A percentile compares a stretch with the other conserved stretches of the same genome.
Evolutionary conservation across 352 stramenopile genomes (phyloP).

Genomic region (Phytophthora europaea): DNA sequence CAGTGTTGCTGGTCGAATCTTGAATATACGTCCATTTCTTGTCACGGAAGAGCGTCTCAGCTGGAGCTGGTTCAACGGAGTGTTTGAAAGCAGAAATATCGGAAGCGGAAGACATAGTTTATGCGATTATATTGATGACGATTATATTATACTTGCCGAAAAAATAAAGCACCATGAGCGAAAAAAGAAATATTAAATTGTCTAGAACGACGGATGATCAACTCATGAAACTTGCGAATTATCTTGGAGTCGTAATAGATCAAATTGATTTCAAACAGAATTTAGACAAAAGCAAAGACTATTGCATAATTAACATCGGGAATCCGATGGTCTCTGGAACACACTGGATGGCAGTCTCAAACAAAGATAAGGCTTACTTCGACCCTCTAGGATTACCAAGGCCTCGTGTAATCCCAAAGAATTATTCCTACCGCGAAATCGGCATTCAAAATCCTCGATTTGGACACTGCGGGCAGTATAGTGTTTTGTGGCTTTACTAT

Average conservation of each 20-base stretch:
- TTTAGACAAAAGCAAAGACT: slow-evolving; percentile 7
- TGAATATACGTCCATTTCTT: slow-evolving; percentile 5
- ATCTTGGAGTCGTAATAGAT: slow-evolving; percentile 7
- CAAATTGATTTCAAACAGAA: slow-evolving; percentile 8
- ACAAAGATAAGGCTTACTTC: background rate
- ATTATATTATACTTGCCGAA: background rate
- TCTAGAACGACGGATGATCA: slow-evolving; percentile 10
- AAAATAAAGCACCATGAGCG: background rate
- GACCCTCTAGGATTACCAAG: slow-evolving; percentile 1
- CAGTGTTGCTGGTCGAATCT: background rate
- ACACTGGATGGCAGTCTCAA: background rate
- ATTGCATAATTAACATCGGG: background rate
- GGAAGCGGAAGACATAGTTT: slow-evolving; percentile 1
- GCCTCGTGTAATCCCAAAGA: slow-evolving; percentile 5
- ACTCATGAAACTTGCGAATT: slow-evolving; percentile 16
- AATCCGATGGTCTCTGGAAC: background rate
- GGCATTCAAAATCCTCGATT: slow-evolving; percentile 1
- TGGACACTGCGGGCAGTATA: background rate
- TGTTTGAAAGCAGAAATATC: slow-evolving; percentile 20
- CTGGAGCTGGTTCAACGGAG: slow-evolving; percentile 10
- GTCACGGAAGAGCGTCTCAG: slow-evolving; percentile 8
- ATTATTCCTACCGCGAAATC: slow-evolving; percentile 6
- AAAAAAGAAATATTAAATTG: slow-evolving; percentile 5
- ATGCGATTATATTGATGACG: background rate
- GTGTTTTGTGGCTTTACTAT: slow-evolving; percentile 10